These are phyloP conservation scores for Nicotiana otophora DNA, from an alignment of 257 asterid genomes.

Conservation along the genomic window DNA sequence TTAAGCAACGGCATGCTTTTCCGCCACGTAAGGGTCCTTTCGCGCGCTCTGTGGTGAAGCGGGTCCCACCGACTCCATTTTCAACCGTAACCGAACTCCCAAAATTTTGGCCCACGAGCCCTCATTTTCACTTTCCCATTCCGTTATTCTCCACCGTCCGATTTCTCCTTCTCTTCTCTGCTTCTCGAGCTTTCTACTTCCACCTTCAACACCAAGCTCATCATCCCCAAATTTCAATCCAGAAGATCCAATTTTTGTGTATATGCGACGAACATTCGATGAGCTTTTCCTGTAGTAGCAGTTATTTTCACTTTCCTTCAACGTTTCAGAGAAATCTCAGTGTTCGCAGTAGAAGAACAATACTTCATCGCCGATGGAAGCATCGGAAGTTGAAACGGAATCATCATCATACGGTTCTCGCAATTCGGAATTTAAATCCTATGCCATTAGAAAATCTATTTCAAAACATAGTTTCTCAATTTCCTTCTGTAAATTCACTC, in stretches of 20 bases:
- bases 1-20: not conserved
- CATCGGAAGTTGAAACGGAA: slow-evolving; percentile 30
- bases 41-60: not conserved
- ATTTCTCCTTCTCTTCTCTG: not conserved
- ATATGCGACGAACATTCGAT: slow-evolving; percentile 16
- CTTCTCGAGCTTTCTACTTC: not conserved
- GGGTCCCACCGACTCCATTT: not conserved
- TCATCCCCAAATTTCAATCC: not conserved
- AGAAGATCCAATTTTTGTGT: not conserved
- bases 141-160: not conserved
- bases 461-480: slow-evolving; percentile 44
- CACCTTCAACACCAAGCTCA: not conserved
- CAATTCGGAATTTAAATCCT: not conserved
- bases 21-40: not conserved
- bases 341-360: slow-evolving; percentile 6
- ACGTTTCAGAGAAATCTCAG: slow-evolving; percentile 21
- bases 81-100: not conserved
- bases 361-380: slow-evolving; percentile 43
- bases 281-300: slow-evolving; percentile 32
- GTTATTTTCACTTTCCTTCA: slow-evolving; percentile 11
- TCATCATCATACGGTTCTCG: not conserved
- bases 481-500: slow-evolving; percentile 44
- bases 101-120: not conserved
- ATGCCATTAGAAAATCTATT: slow-evolving; percentile 42
- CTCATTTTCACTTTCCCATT: not conserved